Base-by-base conservation (phyloP, 2,329 filamentous ascomycete species). In the Fusarium mundagurra region DNA sequence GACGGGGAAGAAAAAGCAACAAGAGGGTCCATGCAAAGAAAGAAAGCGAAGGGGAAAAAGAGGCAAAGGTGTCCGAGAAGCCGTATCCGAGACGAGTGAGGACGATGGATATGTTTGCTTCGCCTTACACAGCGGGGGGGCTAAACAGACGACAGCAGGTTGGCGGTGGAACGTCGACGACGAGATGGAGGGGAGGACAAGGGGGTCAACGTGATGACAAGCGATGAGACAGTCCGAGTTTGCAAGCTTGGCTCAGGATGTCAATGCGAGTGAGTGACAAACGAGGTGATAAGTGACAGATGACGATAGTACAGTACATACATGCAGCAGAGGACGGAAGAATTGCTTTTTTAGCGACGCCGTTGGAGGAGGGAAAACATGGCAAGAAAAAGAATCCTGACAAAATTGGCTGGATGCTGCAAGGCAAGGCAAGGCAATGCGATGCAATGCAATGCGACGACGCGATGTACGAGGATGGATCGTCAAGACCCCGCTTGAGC, bases 31-130 rank as follows among this genome's bases (percentile, higher is more conserved):
- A 75, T 43, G 58, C 54, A 48, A 73, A 63, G 54, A 50, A 48
- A 73, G 54, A 41, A 39, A 54, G 36, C 53, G 47, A 50, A 44
- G 27, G 61, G 16, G 59, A 8, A 17, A 54, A 50, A 53, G 44
- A 66, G 48, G 50, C 62, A 72, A 58, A 51, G 43, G 31, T 45
- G 53, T 63, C 60, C 44, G 53, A 65, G 47, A 68, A 55, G 34
- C 62, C 51, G 69, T 68, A 69, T 71, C 70, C 61, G 51, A 64
- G 59, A 72, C 66, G 47, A 71, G 64, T 61, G 69, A 72, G 63
- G 73, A 70, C 61, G 67, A 75, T 69, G 68, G 67, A 69, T 67
- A 74, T 78, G 76, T 78, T 78, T 78, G 76, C 76, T 76, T 77
- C 60, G 75, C 72, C 76, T 78, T 78, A 73, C 76, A 78, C 75